phyloP scores from a whole-genome alignment of 2,329 filamentous ascomycete species.

The Aspergillus candidus region DNA sequence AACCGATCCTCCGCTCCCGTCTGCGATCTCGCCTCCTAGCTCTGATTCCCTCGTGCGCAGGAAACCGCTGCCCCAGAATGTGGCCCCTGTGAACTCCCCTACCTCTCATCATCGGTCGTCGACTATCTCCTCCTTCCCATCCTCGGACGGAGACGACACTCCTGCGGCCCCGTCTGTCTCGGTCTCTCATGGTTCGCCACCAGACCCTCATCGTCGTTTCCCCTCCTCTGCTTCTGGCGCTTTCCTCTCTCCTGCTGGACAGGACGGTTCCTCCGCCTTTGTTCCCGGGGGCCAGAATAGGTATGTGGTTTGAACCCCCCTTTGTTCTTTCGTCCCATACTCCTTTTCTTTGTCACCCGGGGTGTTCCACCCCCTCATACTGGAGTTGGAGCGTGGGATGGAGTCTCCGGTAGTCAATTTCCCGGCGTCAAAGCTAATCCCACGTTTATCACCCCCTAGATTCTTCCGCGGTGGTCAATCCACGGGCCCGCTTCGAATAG shows the following conservation, averaged over 20 bases:
- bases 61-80: conserved; percentile 50
- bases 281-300: conserved; percentile 35
- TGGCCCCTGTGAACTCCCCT: conserved; percentile 36
- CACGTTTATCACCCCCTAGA: conserved; percentile 25
- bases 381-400: conserved; percentile 1
- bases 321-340: conserved; percentile 5
- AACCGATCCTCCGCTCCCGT: conserved; percentile 3
- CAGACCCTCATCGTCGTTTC: conserved; percentile 12
- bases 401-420: conserved; percentile 19
- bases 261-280: conserved; percentile 25
- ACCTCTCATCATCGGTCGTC: conserved; percentile 14
- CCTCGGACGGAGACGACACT: conserved; percentile 21
- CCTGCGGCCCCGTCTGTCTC: conserved; percentile 8
- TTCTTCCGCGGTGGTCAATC: conserved; percentile 36
- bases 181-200: conserved; percentile 6
- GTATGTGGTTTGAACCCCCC: conserved; percentile 23
- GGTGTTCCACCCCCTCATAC: conserved; percentile 4
- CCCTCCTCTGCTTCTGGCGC: conserved; percentile 15
- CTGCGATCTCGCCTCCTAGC: conserved; percentile 32
- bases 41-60: conserved; percentile 43
- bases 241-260: conserved; percentile 17
- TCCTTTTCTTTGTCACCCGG: conserved; percentile 1
- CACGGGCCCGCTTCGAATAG: conserved; percentile 27
- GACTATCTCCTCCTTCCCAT: conserved; percentile 19
- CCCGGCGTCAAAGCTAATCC: conserved; percentile 20